These are phyloP conservation scores for Schizosaccharomyces versatilis DNA, from an alignment of 1,139 yeast genomes.

Conservation along the genomic window DNA sequence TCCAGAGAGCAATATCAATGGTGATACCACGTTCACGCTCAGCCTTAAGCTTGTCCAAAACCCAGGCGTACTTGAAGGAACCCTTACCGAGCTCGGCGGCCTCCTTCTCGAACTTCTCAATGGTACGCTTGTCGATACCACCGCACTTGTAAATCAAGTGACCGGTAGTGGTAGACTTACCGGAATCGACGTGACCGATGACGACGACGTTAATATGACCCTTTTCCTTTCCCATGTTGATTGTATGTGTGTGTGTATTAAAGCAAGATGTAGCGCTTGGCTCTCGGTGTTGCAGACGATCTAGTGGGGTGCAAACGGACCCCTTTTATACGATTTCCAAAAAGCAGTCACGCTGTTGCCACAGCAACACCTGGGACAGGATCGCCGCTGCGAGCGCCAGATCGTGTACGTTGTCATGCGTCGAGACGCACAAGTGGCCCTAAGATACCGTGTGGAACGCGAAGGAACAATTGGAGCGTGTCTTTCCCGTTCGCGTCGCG, in stretches of 20 bases:
- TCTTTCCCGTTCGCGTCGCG: too few species aligned
- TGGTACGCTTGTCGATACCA: constrained; percentile 80
- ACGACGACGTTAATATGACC: constrained; percentile 97
- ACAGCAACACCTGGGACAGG: neutral
- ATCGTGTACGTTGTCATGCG: too few species aligned
- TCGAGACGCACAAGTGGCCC: too few species aligned
- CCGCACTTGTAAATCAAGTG: constrained; percentile 93
- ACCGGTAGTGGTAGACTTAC: constrained; percentile 96
- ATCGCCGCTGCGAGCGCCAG: too few species aligned
- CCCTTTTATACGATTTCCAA: neutral
- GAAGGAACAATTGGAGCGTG: too few species aligned
- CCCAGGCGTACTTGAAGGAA: constrained; percentile 98
- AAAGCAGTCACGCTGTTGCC: constrained; percentile 1
- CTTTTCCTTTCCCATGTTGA: constrained; percentile 61
- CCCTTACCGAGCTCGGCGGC: constrained; percentile 97
- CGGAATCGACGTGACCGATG: constrained; percentile 99
- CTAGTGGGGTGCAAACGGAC: neutral
- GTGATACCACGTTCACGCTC: constrained; percentile 97
- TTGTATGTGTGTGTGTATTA: neutral
- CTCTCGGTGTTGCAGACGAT: constrained; percentile 2
- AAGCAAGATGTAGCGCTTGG: constrained; percentile 3
- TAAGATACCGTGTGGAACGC: too few species aligned
- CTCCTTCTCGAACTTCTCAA: constrained; percentile 96
- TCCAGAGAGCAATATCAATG: constrained; percentile 84
- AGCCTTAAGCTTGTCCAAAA: constrained; percentile 83